Evolutionary conservation across 345 rosid species (phyloP).

Genomic region (Acer yangbiense): DNA sequence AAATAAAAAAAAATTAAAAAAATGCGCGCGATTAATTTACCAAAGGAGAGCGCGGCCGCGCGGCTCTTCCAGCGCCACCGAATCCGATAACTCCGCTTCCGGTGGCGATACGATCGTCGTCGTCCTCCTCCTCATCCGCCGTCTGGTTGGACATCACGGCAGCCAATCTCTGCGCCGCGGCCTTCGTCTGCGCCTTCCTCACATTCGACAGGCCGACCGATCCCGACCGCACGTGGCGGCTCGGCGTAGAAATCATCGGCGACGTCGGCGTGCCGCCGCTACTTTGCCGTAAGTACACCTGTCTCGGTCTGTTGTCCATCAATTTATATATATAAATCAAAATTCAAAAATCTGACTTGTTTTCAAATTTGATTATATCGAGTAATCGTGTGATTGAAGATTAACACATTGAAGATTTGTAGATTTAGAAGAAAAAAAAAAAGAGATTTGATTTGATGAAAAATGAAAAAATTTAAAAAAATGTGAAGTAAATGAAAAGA

Average conservation of each 20-base stretch:
- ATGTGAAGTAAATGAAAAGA: not conserved
- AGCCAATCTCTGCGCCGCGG: constrained; percentile 85
- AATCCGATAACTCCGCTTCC: constrained; percentile 57
- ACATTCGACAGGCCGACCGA: constrained; percentile 43
- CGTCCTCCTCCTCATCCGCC: constrained; percentile 51
- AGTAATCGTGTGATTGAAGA: no score
- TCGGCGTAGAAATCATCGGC: constrained; percentile 45
- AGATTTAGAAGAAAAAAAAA: no score
- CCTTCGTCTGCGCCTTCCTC: constrained; percentile 86
- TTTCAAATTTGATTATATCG: not conserved
- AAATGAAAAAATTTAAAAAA: no score
- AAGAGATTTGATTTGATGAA: not conserved
- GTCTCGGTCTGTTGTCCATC: constrained; percentile 62
- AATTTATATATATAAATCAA: not conserved
- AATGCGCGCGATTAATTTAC: constrained; percentile 27
- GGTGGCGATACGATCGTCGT: constrained; percentile 43
- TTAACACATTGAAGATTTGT: no score
- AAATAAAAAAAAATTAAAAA: not conserved
- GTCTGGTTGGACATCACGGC: constrained; percentile 70
- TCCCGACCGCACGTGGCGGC: constrained; percentile 66
- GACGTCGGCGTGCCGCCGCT: constrained; percentile 48
- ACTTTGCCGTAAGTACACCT: constrained; percentile 43
- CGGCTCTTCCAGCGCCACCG: constrained; percentile 45
- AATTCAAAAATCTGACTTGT: not conserved
- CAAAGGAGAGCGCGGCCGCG: constrained; percentile 56